Conservation (phyloP, 1,284 basidiomycete genomes). For the Ustilago trichophora region DNA sequence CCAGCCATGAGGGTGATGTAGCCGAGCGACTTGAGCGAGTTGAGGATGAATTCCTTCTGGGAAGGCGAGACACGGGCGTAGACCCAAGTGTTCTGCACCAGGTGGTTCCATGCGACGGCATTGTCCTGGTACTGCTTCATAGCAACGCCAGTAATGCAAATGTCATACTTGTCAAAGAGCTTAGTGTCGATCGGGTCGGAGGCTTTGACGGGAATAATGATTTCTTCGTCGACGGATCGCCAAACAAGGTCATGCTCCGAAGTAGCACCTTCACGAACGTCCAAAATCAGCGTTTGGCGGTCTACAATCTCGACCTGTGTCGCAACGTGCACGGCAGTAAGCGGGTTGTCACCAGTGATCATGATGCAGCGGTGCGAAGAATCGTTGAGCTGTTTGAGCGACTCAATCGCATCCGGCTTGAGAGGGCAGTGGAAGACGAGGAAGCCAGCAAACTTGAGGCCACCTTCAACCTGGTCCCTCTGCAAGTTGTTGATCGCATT, state of each 20-base stretch:
- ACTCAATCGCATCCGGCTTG: slow-evolving; percentile 61
- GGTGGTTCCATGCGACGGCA: slow-evolving; percentile 53
- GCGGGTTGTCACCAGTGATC: slow-evolving; percentile 67
- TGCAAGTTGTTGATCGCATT: slow-evolving; percentile 49
- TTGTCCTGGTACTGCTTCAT: slow-evolving; percentile 58
- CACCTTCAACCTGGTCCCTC: slow-evolving; percentile 59
- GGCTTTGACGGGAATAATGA: slow-evolving; percentile 54
- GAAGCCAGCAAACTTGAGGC: slow-evolving; percentile 63
- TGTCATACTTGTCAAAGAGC: slow-evolving; percentile 64
- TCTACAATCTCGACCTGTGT: slow-evolving; percentile 65
- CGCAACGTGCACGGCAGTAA: slow-evolving; percentile 65
- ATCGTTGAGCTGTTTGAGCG: slow-evolving; percentile 62
- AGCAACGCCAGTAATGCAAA: slow-evolving; percentile 64
- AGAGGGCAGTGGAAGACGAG: slow-evolving; percentile 66
- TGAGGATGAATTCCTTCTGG: slow-evolving; percentile 65
- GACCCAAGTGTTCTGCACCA: slow-evolving; percentile 64
- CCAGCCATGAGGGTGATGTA: slow-evolving; percentile 66
- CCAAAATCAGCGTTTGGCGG: slow-evolving; percentile 62
- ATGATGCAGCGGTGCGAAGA: slow-evolving; percentile 66
- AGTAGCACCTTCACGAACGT: slow-evolving; percentile 53
- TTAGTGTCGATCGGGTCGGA: slow-evolving; percentile 53
- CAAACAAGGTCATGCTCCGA: slow-evolving; percentile 59
- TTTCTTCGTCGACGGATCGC: slow-evolving; percentile 57
- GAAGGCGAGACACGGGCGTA: slow-evolving; percentile 65
- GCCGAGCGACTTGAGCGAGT: slow-evolving; percentile 60